Percentiles rank a stretch among this genome's conserved stretches.
These are phyloP conservation scores for Colletotrichum sp. DNA, from an alignment of 2,329 filamentous ascomycete genomes.

Conservation along the genomic window DNA sequence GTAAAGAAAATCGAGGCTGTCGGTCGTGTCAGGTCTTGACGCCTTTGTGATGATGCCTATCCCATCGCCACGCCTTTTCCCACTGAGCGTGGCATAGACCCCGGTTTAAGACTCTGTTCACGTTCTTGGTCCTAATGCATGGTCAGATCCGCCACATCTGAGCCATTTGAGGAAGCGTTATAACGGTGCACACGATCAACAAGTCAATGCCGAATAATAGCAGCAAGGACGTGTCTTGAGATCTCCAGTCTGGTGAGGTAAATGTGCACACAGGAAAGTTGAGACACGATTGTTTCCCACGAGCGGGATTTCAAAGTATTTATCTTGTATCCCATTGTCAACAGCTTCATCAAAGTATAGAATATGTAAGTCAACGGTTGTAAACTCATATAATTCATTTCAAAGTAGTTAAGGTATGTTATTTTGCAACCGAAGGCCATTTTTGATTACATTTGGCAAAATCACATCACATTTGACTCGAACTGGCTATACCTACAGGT, in stretches of 20 bases:
- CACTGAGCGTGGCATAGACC: neutral
- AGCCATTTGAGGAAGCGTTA: neutral
- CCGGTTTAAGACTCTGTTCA: neutral
- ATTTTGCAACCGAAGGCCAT: neutral
- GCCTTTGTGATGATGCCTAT: accelerated
- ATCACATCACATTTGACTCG: neutral
- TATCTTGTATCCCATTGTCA: no score
- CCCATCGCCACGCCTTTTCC: neutral
- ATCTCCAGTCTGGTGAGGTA: neutral
- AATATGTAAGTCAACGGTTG: no score
- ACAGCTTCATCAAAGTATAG: no score
- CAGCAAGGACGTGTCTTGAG: accelerated
- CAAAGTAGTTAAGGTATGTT: accelerated
- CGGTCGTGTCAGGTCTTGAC: neutral
- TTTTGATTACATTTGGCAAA: neutral
- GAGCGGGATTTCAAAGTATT: accelerated
- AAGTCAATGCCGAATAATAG: neutral
- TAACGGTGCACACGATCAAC: accelerated
- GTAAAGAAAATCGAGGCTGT: neutral
- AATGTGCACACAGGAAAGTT: neutral
- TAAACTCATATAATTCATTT: neutral
- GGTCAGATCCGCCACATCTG: neutral
- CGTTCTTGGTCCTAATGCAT: neutral
- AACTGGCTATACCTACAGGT: neutral
- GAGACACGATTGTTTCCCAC: neutral